phyloP scores from a whole-genome alignment of 352 stramenopile genomes.

The Globisporangium canariense region DNA sequence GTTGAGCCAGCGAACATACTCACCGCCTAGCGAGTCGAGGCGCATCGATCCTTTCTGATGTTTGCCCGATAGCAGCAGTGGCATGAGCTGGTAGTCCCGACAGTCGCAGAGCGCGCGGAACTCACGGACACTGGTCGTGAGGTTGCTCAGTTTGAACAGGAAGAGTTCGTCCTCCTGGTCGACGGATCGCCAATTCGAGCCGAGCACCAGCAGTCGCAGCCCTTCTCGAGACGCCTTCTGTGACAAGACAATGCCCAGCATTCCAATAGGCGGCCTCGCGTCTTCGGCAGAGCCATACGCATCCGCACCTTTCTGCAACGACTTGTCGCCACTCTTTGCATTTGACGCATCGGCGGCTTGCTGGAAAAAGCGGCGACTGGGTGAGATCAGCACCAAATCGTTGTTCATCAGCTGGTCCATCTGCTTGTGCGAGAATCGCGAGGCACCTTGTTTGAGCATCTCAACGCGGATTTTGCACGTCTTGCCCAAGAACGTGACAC shows the following conservation, averaged over 20 bases:
- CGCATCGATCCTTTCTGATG: conserved; percentile 71
- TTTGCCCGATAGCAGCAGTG: conserved; percentile 70
- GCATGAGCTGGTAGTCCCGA: conserved; percentile 68
- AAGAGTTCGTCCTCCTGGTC: conserved; percentile 53
- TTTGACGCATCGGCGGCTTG: conserved; percentile 24
- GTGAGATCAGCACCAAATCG: conserved; percentile 73
- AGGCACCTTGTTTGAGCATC: conserved; percentile 35
- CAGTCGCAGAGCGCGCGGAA: conserved; percentile 85
- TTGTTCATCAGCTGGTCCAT: conserved; percentile 65
- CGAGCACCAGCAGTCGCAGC: conserved; percentile 60
- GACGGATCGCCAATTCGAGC: conserved; percentile 44
- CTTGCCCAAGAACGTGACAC: conserved; percentile 55
- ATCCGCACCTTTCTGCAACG: conserved; percentile 1
- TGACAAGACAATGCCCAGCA: conserved; percentile 74
- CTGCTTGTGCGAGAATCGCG: conserved; percentile 24
- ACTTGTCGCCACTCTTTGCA: neutral
- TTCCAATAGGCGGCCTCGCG: conserved; percentile 24
- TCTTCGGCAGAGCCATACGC: neutral
- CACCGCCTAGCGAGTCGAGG: conserved; percentile 73
- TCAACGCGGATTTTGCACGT: conserved; percentile 75
- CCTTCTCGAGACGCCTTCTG: conserved; percentile 72
- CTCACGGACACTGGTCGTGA: conserved; percentile 87
- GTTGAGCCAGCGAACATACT: conserved; percentile 80
- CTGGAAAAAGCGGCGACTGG: conserved; percentile 51
- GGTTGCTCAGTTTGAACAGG: conserved; percentile 84